Base-by-base conservation (phyloP, 257 asterid species). In the Datura wrightii region DNA sequence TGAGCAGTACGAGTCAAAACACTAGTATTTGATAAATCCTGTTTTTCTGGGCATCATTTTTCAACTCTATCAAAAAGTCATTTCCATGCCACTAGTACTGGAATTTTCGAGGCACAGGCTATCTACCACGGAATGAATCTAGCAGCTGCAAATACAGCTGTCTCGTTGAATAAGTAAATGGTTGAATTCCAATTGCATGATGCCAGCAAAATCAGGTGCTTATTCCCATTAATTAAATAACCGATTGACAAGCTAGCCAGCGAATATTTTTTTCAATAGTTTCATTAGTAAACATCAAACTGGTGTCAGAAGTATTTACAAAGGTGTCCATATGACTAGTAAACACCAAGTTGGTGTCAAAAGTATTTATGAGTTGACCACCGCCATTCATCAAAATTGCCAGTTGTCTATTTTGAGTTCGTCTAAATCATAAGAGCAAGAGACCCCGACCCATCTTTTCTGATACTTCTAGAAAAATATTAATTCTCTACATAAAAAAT, bases 291-390 rank as follows among this genome's bases (percentile, higher is more conserved):
- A 53, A 76, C 81, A 70, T 44, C 16, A 70, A 70, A 37, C 39
- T 39, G 79, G 53, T 16, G 7, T 18, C 55, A 42, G 16, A 7
- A 42, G 54, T 18, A 70, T 42, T 70, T 76, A 76, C 81, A 50
- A 76, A 76, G 60, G 59, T 24, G 44, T 74, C 62, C 36, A 72
- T 50, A 50, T 76, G 62, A 50, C 62, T 37, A 39, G 78, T 67
- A 39, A 39, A 67, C 19, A 16, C 18, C 46, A 36, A 11, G 46
- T 36, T 65, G 44, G 72, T 34, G 72, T 65, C 72, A 34, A 65
- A 36, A 36, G 46, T 6, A 65, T 5, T 65, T 13, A 6, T 36
- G 74, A 65, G 19, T 65, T 65, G 71, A 65, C 71, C 5, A 24
- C 69, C 13, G 8, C 16, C 80, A 48, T 19, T 19, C 56, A 48